Evolutionary conservation across 78 protist genomes (phyloP).

Genomic region (Emiliania huxleyi): DNA sequence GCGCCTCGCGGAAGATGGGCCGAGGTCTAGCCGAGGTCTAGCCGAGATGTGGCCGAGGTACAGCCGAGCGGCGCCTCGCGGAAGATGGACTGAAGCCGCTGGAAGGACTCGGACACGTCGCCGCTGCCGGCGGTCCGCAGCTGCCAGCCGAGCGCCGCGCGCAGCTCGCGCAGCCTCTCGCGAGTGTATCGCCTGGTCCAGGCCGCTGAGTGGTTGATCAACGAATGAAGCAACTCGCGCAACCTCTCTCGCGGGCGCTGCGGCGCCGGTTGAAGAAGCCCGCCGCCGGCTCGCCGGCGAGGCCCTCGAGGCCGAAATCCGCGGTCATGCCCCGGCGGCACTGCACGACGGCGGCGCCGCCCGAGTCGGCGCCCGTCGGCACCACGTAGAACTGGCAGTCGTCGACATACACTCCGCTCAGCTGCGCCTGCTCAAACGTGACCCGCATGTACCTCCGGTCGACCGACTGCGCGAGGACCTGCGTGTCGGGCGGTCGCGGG

Average conservation of each 20-base stretch:
- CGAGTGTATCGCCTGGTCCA: background rate
- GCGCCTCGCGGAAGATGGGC: no score
- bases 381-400: background rate
- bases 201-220: background rate
- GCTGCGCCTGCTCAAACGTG: background rate
- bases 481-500: no score
- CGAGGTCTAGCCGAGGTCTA: no score
- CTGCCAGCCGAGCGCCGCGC: background rate
- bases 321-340: background rate
- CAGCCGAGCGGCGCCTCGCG: no score
- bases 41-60: no score
- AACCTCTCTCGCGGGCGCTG: background rate
- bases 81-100: background rate
- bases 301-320: no score
- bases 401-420: background rate
- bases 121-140: background rate
- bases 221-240: no score
- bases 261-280: background rate
- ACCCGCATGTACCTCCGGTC: background rate
- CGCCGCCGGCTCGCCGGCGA: no score
- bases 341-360: background rate
- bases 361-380: background rate
- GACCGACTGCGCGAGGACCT: background rate
- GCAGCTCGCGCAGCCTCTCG: background rate
- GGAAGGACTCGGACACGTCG: background rate